phyloP scores from a whole-genome alignment of 1,139 yeast genomes.

The Protomyces arabidopsidicola region DNA sequence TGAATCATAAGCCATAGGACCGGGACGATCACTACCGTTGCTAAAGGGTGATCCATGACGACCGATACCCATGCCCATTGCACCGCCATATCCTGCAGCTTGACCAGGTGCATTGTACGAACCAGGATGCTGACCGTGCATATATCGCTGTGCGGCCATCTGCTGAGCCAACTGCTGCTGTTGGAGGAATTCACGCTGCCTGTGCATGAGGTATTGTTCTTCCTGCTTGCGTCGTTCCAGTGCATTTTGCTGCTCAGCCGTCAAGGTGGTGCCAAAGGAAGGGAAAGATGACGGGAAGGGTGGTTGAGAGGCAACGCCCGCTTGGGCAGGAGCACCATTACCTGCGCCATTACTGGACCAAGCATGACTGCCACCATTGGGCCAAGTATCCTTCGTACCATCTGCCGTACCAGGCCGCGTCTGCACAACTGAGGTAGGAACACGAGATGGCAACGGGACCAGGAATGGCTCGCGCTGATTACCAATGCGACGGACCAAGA shows the following conservation, averaged over 20 bases:
- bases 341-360: constrained; percentile 16
- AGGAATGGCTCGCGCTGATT: constrained; percentile 58
- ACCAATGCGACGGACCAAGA: constrained; percentile 41
- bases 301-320: constrained; percentile 25
- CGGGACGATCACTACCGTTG: constrained; percentile 16
- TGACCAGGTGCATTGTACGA: background rate
- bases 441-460: constrained; percentile 48
- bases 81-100: background rate
- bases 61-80: constrained; percentile 11
- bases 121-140: constrained; percentile 19
- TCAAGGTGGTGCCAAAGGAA: constrained; percentile 27
- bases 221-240: constrained; percentile 32
- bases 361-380: constrained; percentile 2
- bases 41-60: constrained; percentile 22
- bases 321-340: background rate
- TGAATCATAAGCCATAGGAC: constrained; percentile 3
- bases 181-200: constrained; percentile 31
- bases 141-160: constrained; percentile 21
- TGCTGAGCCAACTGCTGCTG: constrained; percentile 31
- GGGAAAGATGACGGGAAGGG: constrained; percentile 29
- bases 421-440: constrained; percentile 4
- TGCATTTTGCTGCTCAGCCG: constrained; percentile 30
- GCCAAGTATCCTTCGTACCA: constrained; percentile 11
- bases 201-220: constrained; percentile 30
- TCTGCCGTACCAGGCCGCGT: constrained; percentile 17